A percentile compares a stretch with the other conserved stretches of the same genome.
Evolutionary conservation across 2,329 filamentous ascomycete genomes (phyloP).

Genomic region (Rhynchosporium agropyri): DNA sequence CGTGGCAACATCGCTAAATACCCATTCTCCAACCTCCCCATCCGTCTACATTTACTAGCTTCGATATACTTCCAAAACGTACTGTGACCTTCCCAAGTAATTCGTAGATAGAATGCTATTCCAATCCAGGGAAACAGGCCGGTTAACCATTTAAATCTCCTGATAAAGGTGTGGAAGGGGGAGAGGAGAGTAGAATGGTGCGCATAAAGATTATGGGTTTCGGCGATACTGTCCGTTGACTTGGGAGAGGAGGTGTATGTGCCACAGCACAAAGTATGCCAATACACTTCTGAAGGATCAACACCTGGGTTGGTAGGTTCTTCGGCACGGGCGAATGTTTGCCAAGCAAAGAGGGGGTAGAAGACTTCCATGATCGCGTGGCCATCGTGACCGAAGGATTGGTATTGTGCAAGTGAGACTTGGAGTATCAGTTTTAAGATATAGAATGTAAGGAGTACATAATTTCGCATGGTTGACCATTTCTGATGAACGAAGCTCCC

Average conservation of each 20-base stretch:
- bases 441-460: background rate
- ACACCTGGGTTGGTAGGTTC: background rate
- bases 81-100: background rate
- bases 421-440: background rate
- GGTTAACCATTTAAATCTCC: background rate
- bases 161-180: background rate
- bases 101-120: background rate
- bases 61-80: background rate
- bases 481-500: background rate
- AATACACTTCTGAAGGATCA: background rate
- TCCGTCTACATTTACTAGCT: background rate
- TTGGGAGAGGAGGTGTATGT: background rate
- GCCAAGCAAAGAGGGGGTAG: background rate
- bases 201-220: background rate
- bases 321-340: background rate
- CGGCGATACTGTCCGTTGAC: background rate
- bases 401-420: background rate
- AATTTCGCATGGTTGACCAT: background rate
- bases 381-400: background rate
- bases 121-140: background rate
- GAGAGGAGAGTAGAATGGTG: background rate
- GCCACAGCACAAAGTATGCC: background rate
- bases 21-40: slow-evolving; percentile 1
- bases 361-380: background rate
- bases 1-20: background rate